Evolutionary conservation across 1,284 basidiomycete genomes (phyloP), one percentile per base, ranked within the genome.

Genomic region (Naganishia cerealis): DNA sequence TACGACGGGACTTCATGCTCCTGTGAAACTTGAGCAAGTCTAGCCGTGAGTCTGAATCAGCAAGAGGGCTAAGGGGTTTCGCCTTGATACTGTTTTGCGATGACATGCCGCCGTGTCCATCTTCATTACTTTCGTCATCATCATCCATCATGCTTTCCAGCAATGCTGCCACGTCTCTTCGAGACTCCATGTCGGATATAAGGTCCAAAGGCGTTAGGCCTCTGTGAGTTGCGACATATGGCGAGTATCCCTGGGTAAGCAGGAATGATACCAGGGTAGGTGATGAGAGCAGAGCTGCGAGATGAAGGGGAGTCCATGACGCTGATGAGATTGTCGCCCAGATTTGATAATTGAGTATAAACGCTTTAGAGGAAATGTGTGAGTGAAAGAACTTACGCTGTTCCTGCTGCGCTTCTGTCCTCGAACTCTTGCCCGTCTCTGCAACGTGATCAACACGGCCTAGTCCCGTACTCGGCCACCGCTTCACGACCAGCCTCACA

Each of bases 301-400:
- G 90, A 77, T 97, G 95, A n/a, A 99, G 83, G 1, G 94, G 88
- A 3, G 92, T 94, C 94, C 94, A 98, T 50, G 94, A 94, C 68
- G 86, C 91, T 92, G 75, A 12, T 46, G 18, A 18, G 16, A 18
- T 48, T 33, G 54, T 48, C 12, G 46, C 21, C 4, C 18, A 12
- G 48, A 29, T 3, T 16, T 26, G 38, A 18, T 18, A 24, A 53
- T 0, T n/a, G 24, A 50, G 26, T 24, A 1, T 39, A 50, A 24
- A 6, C 63, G 68, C 67, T 55, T 33, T 3, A 33, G 6, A 33
- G 69, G 67, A 71, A 38, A 67, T 65, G 70, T 76, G 40, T 73
- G 70, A 1, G 75, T 74, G 8, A 57, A 65, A 42, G 75, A 65
- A 9, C 74, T 75, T 15, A 77, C 77, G 4, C 70, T 68, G 9